Conservation (phyloP, 2,329 filamentous ascomycete species). For the Beauveria sp. region DNA sequence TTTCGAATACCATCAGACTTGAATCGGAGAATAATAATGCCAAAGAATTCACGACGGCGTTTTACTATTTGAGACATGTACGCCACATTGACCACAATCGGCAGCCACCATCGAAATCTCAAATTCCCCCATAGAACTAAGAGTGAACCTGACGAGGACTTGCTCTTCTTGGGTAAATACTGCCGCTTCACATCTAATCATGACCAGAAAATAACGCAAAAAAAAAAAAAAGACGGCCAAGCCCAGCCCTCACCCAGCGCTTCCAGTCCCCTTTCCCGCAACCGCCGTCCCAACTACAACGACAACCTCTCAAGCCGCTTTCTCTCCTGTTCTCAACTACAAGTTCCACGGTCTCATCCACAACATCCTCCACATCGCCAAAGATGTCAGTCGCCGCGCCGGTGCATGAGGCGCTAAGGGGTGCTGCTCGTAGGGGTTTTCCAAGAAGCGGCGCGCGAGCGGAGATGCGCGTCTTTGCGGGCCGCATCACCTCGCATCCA, state of each 20-base stretch:
- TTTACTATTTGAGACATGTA: not conserved
- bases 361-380: conserved; percentile 11
- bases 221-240: not conserved
- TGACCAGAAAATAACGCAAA: no score
- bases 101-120: not conserved
- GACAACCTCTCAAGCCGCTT: not conserved
- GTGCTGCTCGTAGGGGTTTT: conserved; percentile 8
- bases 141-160: no score
- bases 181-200: no score
- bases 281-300: no score
- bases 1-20: no score
- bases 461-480: conserved; percentile 11
- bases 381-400: conserved; percentile 9
- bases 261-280: no score
- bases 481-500: conserved; percentile 13
- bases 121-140: no score
- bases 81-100: not conserved
- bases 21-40: no score
- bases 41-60: not conserved
- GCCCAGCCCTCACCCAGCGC: no score
- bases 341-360: conserved; percentile 13
- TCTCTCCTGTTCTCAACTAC: conserved; percentile 5
- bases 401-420: conserved; percentile 3
- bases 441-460: conserved; percentile 13
- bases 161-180: no score